These are phyloP conservation scores for Epicoccum nigrum DNA, from an alignment of 2,329 filamentous ascomycete species.

Conservation along the genomic window DNA sequence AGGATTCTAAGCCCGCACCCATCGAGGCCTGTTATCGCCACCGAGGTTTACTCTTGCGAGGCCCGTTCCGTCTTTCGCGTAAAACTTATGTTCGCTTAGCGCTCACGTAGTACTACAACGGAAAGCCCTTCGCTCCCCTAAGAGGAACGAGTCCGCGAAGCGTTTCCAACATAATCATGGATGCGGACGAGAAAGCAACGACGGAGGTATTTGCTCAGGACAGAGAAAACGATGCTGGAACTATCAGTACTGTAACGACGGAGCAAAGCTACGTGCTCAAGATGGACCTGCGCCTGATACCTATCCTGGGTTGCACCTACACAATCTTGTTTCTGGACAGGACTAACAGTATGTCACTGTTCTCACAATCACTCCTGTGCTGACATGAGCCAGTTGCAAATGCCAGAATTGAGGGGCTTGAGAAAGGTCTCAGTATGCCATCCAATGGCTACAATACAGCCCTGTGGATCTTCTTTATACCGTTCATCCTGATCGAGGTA, in stretches of 20 bases:
- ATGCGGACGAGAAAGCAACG: conserved; percentile 30
- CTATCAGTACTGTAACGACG: conserved; percentile 3
- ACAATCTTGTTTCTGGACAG: conserved; percentile 71
- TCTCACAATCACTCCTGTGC: background rate
- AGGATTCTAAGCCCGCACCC: background rate
- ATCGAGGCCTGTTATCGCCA: conserved; percentile 1
- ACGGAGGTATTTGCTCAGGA: conserved; percentile 21
- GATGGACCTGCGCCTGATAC: conserved; percentile 65
- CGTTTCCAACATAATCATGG: conserved; percentile 5
- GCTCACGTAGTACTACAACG: background rate
- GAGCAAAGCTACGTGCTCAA: conserved; percentile 60
- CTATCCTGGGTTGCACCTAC: conserved; percentile 72
- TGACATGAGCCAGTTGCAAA: conserved; percentile 65
- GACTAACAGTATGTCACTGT: conserved; percentile 61
- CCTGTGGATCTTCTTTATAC: conserved; percentile 84
- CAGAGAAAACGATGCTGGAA: conserved; percentile 18
- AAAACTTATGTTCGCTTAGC: background rate
- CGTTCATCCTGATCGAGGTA: conserved; percentile 78
- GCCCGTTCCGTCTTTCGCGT: conserved; percentile 3
- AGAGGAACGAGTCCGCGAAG: background rate
- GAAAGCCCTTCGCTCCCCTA: background rate
- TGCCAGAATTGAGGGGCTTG: conserved; percentile 63
- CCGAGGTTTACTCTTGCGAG: conserved; percentile 6
- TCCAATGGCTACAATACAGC: conserved; percentile 72
- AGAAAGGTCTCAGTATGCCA: conserved; percentile 66